Base-by-base conservation (phyloP, 768 basidiomycete genomes). In the Cyclocybe aegerita region DNA sequence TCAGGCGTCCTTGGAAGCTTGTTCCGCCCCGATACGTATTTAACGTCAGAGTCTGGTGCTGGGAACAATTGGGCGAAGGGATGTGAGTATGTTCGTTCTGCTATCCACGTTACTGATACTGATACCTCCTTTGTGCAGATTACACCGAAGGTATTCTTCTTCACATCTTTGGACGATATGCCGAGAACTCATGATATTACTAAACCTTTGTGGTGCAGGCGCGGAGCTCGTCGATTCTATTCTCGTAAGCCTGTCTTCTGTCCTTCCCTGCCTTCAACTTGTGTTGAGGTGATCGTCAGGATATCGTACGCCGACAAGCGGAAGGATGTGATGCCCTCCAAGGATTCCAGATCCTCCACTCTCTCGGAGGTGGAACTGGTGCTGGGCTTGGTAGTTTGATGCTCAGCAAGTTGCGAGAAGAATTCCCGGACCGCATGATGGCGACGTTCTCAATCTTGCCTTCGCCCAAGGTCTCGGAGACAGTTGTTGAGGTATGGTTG, bases 41-140 rank as follows among this genome's bases (percentile, higher is more conserved):
- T 94, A 41, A 79, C 81, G 34, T 78, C 83, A 1, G 70, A 78
- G 37, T 66, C 69, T 1, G 78, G 79, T n/a, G 80, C 93, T 0
- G 94, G 93, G 12, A 97, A 98, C 61, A 96, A 95, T 56, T 97
- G 92, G 90, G 93, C 93, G 11, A 96, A 97, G 72, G 92, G 90
- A 78, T 90, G 90, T 90, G 59, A 70, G 86, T 73, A 37, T 34
- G 37, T n/a, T 41, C 17, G 17, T 11, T 49, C 14, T 42, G 41
- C 2, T 0, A 55, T 46, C 15, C 34, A 23, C 14, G 43, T 30
- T 33, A 55, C 32, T 2, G 14, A 33, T 41, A 35, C 45, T 49
- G 35, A 50, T 43, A 16, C 50, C 1, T 23, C 23, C 23, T 3
- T 23, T 40, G n/a, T 30, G 33, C 51, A 90, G 89, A 83, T 68